These are phyloP conservation scores for Saksenaea vasiformis DNA, from an alignment of 371 early-diverging fungal species.

Conservation along the genomic window DNA sequence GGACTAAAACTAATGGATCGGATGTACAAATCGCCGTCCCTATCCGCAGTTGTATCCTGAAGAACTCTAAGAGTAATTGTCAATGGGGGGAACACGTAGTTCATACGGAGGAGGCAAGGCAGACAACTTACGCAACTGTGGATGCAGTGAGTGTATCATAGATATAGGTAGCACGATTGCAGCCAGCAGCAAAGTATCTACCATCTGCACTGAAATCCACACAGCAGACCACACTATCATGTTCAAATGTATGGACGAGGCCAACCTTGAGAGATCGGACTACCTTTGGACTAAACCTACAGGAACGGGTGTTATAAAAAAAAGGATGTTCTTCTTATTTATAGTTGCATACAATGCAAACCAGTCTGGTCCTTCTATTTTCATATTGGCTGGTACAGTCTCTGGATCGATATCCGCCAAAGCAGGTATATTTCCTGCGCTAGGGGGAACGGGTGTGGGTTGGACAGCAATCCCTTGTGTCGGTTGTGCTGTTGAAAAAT, in stretches of 20 bases:
- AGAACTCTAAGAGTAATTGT: constrained; percentile 51
- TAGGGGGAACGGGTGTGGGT: constrained; percentile 4
- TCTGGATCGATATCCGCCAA: constrained; percentile 84
- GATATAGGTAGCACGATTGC: constrained; percentile 86
- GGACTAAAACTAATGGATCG: constrained; percentile 96
- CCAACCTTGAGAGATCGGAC: constrained; percentile 73
- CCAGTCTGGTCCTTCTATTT: constrained; percentile 90
- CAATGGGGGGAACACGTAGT: not conserved
- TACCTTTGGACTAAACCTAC: constrained; percentile 72
- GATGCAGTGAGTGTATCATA: constrained; percentile 75
- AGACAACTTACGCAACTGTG: not conserved
- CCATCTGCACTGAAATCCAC: constrained; percentile 94
- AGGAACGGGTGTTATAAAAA: too few species aligned
- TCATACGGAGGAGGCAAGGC: not conserved
- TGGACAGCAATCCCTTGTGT: constrained; percentile 7
- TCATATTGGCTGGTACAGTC: constrained; percentile 74
- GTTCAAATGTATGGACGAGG: constrained; percentile 83
- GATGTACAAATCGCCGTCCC: constrained; percentile 83
- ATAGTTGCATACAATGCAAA: constrained; percentile 73
- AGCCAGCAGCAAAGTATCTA: constrained; percentile 92
- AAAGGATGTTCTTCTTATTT: too few species aligned
- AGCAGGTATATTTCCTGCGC: not conserved
- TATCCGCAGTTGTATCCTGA: constrained; percentile 67
- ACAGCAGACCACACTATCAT: constrained; percentile 89
- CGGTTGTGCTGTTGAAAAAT: constrained; percentile 6